Percentiles rank a stretch among this genome's conserved stretches.
Conservation (phyloP, 805 yeast genomes). For the Kodamaea sagamina region DNA sequence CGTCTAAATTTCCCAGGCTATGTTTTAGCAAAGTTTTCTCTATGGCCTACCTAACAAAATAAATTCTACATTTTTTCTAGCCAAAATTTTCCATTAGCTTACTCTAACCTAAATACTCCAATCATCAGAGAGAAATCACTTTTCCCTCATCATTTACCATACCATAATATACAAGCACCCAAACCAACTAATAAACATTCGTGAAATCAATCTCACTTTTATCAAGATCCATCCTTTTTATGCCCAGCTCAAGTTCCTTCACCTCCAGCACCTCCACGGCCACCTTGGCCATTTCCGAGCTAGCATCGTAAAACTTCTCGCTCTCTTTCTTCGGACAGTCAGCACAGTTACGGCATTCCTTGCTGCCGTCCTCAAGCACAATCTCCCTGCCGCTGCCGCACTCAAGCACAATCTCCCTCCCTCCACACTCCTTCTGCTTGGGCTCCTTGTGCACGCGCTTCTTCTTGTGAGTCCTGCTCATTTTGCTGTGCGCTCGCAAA, state of each 20-base stretch:
- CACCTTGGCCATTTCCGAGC: conserved; percentile 10
- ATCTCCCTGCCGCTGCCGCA: conserved; percentile 14
- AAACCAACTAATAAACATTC: conserved; percentile 6
- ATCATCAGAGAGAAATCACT: no score
- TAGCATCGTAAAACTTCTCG: conserved; percentile 3
- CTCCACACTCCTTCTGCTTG: neutral
- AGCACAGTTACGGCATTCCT: conserved; percentile 31
- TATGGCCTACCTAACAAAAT: no score
- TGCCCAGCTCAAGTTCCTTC: conserved; percentile 4
- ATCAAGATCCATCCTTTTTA: conserved; percentile 7
- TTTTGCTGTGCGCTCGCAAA: neutral
- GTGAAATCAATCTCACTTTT: conserved; percentile 11
- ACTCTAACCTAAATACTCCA: no score
- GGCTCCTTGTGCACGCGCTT: neutral
- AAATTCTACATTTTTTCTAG: no score
- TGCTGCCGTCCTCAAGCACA: conserved; percentile 18
- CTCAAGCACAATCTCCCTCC: conserved; percentile 12
- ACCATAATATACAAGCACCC: neutral
- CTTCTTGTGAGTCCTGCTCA: conserved; percentile 3
- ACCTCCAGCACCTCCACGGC: conserved; percentile 14
- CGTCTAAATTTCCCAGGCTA: no score
- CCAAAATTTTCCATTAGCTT: no score
- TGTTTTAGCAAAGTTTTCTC: no score
- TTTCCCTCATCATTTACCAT: no score
- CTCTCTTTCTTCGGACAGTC: conserved; percentile 27